Evolutionary conservation across 1,139 yeast species (phyloP), one percentile per base, ranked within the genome.

Genomic region (Torulaspora pretoriensis): DNA sequence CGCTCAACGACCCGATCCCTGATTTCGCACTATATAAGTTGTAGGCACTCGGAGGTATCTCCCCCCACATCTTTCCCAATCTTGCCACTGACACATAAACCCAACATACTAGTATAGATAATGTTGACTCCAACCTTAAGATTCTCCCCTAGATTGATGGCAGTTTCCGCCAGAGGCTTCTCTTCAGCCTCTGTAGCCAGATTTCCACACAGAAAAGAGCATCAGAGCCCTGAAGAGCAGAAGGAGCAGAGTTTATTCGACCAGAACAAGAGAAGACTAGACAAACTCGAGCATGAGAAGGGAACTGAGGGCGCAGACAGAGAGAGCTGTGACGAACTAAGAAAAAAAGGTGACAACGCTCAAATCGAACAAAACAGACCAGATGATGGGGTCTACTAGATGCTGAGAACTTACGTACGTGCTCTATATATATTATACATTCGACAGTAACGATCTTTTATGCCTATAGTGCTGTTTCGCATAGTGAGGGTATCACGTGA

Each of bases 341-440:
- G 57, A 45, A 52, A 58, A 43, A 57, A 48, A 40, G 65, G 67
- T 39, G 63, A 58, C 16, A 53, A 59, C 30, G 67, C 64, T 6
- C 55, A 56, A 38, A 50, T 62, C 35, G 63, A 61, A 40, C 67
- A 62, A 45, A 60, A 60, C 35, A 59, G 67, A 43, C 62, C 67
- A 13, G 67, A 62, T 43, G 67, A 62, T 40, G 67, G 67, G 30
- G 65, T 61, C 14, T 62, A 62, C 44, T 62, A 43, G 27, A 19
- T 19, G 5, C 7, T 19, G 7, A 5, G 7, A 6, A 4, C 29
- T 17, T 22, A 12, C 16, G 12, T 8, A 26, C 16, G 9, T 17
- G 19, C 12, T 3, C 33, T 27, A 33, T 40, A 25, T 22, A 29
- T 40, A 10, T 17, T 27, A 36, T 36, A 36, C 33, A 17, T 28